These are phyloP conservation scores for Talaromyces sp. DNA, from an alignment of 2,329 filamentous ascomycete genomes.

Conservation along the genomic window DNA sequence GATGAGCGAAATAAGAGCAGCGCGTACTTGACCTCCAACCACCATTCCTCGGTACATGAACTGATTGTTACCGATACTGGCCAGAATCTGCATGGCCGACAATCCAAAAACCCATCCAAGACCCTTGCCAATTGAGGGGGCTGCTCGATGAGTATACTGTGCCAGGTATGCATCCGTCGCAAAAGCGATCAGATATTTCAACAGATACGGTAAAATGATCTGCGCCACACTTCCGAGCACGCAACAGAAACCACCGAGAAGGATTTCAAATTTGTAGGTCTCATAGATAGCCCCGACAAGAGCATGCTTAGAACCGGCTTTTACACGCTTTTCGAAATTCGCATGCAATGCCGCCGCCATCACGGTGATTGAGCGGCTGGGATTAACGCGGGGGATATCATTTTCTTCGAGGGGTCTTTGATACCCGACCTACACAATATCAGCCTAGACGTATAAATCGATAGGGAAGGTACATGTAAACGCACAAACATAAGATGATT, in stretches of 20 bases:
- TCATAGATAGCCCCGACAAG: conserved; percentile 78
- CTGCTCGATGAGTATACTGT: conserved; percentile 46
- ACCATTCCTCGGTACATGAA: conserved; percentile 91
- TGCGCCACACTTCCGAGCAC: conserved; percentile 67
- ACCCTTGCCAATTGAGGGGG: conserved; percentile 68
- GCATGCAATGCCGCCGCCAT: conserved; percentile 64
- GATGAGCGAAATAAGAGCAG: conserved; percentile 75
- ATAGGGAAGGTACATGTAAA: conserved; percentile 20
- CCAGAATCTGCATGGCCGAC: conserved; percentile 75
- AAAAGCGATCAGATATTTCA: conserved; percentile 84
- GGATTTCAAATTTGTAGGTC: conserved; percentile 77
- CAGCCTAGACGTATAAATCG: background rate
- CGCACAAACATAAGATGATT: conserved; percentile 72
- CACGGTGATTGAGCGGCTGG: conserved; percentile 66
- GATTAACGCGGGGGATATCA: conserved; percentile 83
- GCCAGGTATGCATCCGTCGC: conserved; percentile 73
- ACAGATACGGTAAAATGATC: conserved; percentile 75
- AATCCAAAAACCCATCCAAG: conserved; percentile 79
- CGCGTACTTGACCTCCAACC: conserved; percentile 75
- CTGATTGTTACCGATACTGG: conserved; percentile 79
- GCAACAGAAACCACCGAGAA: conserved; percentile 73
- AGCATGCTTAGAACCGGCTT: conserved; percentile 67
- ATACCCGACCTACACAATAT: conserved; percentile 64
- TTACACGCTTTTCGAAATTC: conserved; percentile 65
- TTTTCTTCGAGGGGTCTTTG: conserved; percentile 73